Evolutionary conservation across 148 eudicot genomes (phyloP), one percentile per base, ranked within the genome.

Genomic region (Rhododendron simsii): DNA sequence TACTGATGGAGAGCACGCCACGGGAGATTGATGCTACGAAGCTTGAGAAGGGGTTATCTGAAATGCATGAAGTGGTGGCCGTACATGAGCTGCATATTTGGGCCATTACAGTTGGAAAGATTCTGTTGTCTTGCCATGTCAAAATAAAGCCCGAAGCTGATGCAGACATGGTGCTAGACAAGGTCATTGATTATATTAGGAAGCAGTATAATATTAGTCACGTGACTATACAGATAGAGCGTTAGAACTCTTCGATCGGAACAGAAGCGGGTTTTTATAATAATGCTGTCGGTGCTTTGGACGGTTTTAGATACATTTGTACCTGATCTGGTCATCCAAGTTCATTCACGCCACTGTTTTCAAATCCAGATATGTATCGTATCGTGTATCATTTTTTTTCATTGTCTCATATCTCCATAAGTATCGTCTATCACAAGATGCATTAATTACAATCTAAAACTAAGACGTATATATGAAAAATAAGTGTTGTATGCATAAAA

Each of bases 1-100:
- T 95, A 71, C 84, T 95, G 44, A 95, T 95, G 98, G 98, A 95
- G 91, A 95, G 96, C 90, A 94, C 98, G 7, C 98, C 98, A 0
- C 89, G 98, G 86, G 98, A 95, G 89, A 95, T 95, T 6, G 96
- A 95, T 78, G 96, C 96, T 21, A 92, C 95, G 28, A 91, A 91
- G 87, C 91, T 95, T 2, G 91, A 95, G 85, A 86, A 76, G 21
- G 98, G 95, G 21, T 50, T 95, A 12, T 85, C 94, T 39, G 91
- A 93, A 86, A 91, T 95, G 91, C 92, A 94, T n/a, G 94, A 95
- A 80, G 98, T 95, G 50, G 87, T 93, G 73, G 96, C 96, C 28
- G 69, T 95, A 5, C 98, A 95, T 63, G 98, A 95, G 87, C 87
- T 95, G 82, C 98, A 95, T 81, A 94, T 93, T 51, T 95, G 98